Percentiles rank a stretch among this genome's conserved stretches.
Evolutionary conservation across 768 basidiomycete species (phyloP).

Genomic region (Pulveroboletus frians): DNA sequence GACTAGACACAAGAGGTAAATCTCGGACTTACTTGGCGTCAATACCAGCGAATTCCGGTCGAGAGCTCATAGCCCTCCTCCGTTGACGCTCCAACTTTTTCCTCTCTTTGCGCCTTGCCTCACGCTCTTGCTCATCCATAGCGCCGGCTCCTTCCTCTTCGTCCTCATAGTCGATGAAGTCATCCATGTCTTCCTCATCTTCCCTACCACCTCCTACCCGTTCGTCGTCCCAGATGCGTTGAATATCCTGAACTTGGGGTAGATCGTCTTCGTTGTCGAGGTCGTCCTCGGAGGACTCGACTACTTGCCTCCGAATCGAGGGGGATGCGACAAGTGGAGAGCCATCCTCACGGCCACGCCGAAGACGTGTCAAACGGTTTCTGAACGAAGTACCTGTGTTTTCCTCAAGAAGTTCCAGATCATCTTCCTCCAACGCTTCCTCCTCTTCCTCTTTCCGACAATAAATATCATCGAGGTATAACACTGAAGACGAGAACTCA

Average conservation of each 20-base stretch:
- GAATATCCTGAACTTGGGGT: conserved; percentile 53
- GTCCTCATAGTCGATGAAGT: conserved; percentile 75
- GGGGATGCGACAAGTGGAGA: conserved; percentile 62
- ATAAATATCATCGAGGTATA: conserved; percentile 7
- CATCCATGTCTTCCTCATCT: conserved; percentile 63
- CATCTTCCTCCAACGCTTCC: conserved; percentile 76
- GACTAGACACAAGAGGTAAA: background rate
- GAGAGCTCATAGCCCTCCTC: conserved; percentile 57
- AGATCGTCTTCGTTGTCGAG: conserved; percentile 50
- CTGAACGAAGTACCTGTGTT: conserved; percentile 82
- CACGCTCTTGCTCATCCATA: conserved; percentile 72
- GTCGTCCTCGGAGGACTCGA: conserved; percentile 78
- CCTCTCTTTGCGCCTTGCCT: conserved; percentile 66
- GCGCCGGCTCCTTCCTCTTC: conserved; percentile 78
- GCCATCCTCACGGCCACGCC: conserved; percentile 68
- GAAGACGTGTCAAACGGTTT: conserved; percentile 66
- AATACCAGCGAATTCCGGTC: conserved; percentile 71
- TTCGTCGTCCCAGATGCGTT: conserved; percentile 79
- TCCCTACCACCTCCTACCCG: conserved; percentile 40
- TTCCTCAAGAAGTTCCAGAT: conserved; percentile 78
- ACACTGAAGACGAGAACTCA: conserved; percentile 24
- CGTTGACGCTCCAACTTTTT: conserved; percentile 58
- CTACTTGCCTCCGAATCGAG: conserved; percentile 51
- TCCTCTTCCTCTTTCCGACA: conserved; percentile 46
- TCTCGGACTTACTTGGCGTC: conserved; percentile 65